Evolutionary conservation across 768 basidiomycete genomes (phyloP).

Genomic region (Tubosaeta sp.): DNA sequence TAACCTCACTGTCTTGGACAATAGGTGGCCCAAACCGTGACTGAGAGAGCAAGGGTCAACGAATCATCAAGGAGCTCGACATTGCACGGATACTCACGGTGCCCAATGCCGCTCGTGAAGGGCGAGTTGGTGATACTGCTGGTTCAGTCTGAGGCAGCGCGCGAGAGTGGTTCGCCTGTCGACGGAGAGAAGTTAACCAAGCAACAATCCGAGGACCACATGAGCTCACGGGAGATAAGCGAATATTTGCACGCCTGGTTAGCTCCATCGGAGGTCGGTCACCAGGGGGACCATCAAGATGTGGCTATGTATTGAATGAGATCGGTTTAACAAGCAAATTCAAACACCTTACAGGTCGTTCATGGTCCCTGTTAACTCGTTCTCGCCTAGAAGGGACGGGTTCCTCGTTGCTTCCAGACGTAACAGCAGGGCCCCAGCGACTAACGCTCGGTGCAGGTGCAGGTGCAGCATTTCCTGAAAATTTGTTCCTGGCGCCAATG

Average conservation of each 20-base stretch:
- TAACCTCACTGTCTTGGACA: slow-evolving; percentile 10
- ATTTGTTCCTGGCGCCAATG: slow-evolving; percentile 27
- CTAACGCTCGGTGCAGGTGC: background rate
- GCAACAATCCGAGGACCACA: background rate
- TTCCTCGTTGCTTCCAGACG: slow-evolving; percentile 19
- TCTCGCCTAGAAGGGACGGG: slow-evolving; percentile 15
- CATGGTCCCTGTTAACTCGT: slow-evolving; percentile 18
- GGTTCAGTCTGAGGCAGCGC: slow-evolving; percentile 13
- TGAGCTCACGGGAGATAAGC: slow-evolving; percentile 18
- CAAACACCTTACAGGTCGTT: slow-evolving; percentile 19
- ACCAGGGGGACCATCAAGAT: slow-evolving; percentile 4
- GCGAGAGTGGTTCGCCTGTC: slow-evolving; percentile 8
- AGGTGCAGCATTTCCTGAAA: slow-evolving; percentile 7
- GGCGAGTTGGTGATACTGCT: slow-evolving; percentile 3
- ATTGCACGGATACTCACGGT: slow-evolving; percentile 7
- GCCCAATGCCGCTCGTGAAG: slow-evolving; percentile 16
- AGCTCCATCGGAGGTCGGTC: slow-evolving; percentile 6
- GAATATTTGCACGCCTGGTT: slow-evolving; percentile 9
- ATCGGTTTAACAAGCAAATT: background rate
- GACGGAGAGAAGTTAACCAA: slow-evolving; percentile 1
- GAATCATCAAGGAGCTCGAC: no score
- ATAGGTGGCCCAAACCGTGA: slow-evolving; percentile 33
- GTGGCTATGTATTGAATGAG: slow-evolving; percentile 18
- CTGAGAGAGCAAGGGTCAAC: slow-evolving; percentile 8
- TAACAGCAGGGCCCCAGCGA: background rate